Percentiles rank a stretch among this genome's conserved stretches.
These are phyloP conservation scores for Axilococcus clingmanii DNA, from an alignment of 139 green algal genomes.

Conservation along the genomic window DNA sequence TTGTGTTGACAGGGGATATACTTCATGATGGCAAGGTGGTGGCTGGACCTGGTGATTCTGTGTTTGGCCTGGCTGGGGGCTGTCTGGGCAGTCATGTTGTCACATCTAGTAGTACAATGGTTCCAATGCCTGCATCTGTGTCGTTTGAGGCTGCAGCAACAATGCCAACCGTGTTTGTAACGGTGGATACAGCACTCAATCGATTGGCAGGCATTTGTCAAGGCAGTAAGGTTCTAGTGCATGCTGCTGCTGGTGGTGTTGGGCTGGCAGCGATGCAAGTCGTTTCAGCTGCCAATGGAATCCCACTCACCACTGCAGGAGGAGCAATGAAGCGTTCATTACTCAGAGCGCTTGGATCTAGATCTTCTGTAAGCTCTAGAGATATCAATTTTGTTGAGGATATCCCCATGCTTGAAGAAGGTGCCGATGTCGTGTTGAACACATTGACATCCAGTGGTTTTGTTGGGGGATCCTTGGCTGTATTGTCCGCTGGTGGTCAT, in stretches of 20 bases:
- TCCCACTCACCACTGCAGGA: conserved; percentile 35
- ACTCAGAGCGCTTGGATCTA: conserved; percentile 30
- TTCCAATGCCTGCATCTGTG: conserved; percentile 45
- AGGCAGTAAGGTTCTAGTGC: conserved; percentile 48
- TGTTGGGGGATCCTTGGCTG: conserved; percentile 51
- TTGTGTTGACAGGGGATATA: conserved; percentile 23
- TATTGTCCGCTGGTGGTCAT: conserved; percentile 32
- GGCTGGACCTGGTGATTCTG: conserved; percentile 39
- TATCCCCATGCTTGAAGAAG: neutral
- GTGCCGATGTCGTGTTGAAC: conserved; percentile 46
- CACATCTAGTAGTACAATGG: conserved; percentile 44
- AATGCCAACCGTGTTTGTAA: conserved; percentile 70
- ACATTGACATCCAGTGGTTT: conserved; percentile 72
- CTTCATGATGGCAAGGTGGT: neutral
- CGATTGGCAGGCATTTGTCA: conserved; percentile 22
- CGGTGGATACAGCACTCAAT: conserved; percentile 41
- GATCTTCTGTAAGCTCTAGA: conserved; percentile 31
- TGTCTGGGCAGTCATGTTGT: conserved; percentile 61
- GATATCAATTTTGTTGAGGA: conserved; percentile 38
- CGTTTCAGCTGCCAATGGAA: conserved; percentile 20
- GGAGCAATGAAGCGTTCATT: conserved; percentile 39
- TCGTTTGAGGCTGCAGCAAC: conserved; percentile 60
- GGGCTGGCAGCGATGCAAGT: conserved; percentile 55
- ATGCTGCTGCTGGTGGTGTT: conserved; percentile 64
- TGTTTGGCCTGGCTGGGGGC: conserved; percentile 70